A percentile compares a stretch with the other conserved stretches of the same genome.
Conservation (phyloP, 164 flowering plant genomes). For the Tetrastigma voinierianum region DNA sequence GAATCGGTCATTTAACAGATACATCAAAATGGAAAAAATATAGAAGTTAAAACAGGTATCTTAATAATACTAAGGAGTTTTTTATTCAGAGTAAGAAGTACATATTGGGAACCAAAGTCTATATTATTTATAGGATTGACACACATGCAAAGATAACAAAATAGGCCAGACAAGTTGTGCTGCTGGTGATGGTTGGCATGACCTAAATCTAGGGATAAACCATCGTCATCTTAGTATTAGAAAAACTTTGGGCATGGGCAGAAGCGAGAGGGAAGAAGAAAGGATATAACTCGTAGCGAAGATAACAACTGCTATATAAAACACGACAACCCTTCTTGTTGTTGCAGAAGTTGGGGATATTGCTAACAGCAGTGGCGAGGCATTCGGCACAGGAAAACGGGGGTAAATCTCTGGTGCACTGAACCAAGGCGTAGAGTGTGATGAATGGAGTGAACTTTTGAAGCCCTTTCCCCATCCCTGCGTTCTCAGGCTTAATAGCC, state of each 20-base stretch:
- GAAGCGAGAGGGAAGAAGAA: conserved; percentile 46
- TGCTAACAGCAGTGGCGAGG: conserved; percentile 39
- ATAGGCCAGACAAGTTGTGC: too few species aligned
- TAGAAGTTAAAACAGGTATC: too few species aligned
- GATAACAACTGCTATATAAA: conserved; percentile 51
- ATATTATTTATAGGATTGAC: too few species aligned
- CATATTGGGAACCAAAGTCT: too few species aligned
- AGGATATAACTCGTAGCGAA: conserved; percentile 59
- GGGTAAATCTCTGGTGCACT: conserved; percentile 56
- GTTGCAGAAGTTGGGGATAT: conserved; percentile 30
- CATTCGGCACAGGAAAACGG: conserved; percentile 47
- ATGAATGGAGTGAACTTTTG: conserved; percentile 37
- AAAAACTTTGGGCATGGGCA: not conserved
- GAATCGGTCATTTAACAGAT: too few species aligned
- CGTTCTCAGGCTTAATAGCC: conserved; percentile 30
- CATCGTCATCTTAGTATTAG: not conserved
- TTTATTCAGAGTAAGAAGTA: too few species aligned
- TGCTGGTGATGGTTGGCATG: too few species aligned
- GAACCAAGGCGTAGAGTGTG: conserved; percentile 49
- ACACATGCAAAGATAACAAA: too few species aligned
- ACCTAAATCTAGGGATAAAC: conserved; percentile 9
- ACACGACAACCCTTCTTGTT: conserved; percentile 49
- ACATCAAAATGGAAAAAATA: too few species aligned
- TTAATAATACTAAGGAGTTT: too few species aligned
- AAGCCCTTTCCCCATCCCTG: conserved; percentile 33